Percentiles rank a stretch among this genome's conserved stretches.
Conservation (phyloP, 129 eudicot genomes). For the Lonicera japonica region DNA sequence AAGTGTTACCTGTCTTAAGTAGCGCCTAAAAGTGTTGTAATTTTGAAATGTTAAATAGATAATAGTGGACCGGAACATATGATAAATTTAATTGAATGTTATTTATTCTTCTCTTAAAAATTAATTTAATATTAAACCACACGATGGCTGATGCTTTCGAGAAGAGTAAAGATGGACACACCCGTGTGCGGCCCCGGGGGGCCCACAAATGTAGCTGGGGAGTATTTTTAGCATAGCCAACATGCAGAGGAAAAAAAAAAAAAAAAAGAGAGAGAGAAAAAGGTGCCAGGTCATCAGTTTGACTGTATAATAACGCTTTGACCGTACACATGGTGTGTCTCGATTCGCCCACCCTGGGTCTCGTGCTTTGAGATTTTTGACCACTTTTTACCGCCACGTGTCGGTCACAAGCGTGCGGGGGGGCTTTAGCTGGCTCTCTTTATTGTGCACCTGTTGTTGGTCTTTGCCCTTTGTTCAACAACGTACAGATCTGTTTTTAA, state of each 20-base stretch:
- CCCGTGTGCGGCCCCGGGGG: constrained; percentile 12
- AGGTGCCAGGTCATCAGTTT: constrained; percentile 6
- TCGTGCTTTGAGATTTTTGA: not conserved
- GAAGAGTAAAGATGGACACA: not conserved
- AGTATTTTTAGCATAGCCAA: no score
- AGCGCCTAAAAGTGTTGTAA: no score
- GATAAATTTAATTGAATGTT: no score
- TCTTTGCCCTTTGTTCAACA: not conserved
- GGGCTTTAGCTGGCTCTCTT: not conserved
- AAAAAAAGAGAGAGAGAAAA: no score
- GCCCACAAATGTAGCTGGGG: not conserved
- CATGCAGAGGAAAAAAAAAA: no score
- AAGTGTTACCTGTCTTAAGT: no score
- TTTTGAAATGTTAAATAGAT: no score
- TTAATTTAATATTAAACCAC: no score
- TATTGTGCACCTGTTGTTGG: not conserved
- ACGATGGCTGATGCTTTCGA: not conserved
- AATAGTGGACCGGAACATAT: no score
- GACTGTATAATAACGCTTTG: not conserved
- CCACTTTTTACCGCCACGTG: not conserved
- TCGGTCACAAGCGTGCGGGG: not conserved
- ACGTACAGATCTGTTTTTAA: no score
- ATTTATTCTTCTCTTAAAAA: no score
- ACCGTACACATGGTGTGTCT: constrained; percentile 15
- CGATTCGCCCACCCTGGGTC: not conserved